Evolutionary conservation across 2,329 filamentous ascomycete genomes (phyloP), one percentile per base, ranked within the genome.

Genomic region (Fusarium xylarioides): DNA sequence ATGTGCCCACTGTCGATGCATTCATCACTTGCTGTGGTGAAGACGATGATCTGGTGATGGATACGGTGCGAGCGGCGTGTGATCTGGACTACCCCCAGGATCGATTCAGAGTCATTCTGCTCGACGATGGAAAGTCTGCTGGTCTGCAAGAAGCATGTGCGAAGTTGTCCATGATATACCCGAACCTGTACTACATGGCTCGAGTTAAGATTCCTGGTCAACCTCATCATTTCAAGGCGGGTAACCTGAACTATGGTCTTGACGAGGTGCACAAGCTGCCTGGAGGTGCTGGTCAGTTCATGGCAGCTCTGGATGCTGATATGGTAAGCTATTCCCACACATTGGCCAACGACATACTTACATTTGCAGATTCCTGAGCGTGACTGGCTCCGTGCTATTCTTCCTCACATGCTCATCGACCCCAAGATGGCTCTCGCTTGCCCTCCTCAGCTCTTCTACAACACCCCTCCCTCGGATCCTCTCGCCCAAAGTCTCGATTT

Each of bases 221-320:
- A 38, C 85, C 86, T 4, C 84, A 88, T 73, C 86, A 89, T 76
- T 91, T 89, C 83, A 91, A 91, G 82, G 89, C 90, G 3, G 89
- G 90, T 56, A 91, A 91, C 76, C 81, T 91, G 58, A 91, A 91
- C 80, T 87, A 89, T 63, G 90, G 88, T 38, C 79, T 89, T 26
- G 85, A 89, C 21, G 83, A 85, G 61, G 83, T 85, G 9, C 82
- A 83, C 21, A 76, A 80, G n/a, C 80, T 90, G 37, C 86, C 87
- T 3, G 88, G 87, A 23, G 88, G 88, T 30, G 83, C 87, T n/a
- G 83, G 84, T 44, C 83, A 88, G 74, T 91, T 85, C 78, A 87
- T 91, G 77, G 90, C 89, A n/a, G 87, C 88, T 43, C 81, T 92
- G 38, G 90, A 92, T 76, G 90, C 90, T 26, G 90, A 92, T 77